Conservation (phyloP, 2,329 filamentous ascomycete species). For the Aureobasidium uvarum region DNA sequence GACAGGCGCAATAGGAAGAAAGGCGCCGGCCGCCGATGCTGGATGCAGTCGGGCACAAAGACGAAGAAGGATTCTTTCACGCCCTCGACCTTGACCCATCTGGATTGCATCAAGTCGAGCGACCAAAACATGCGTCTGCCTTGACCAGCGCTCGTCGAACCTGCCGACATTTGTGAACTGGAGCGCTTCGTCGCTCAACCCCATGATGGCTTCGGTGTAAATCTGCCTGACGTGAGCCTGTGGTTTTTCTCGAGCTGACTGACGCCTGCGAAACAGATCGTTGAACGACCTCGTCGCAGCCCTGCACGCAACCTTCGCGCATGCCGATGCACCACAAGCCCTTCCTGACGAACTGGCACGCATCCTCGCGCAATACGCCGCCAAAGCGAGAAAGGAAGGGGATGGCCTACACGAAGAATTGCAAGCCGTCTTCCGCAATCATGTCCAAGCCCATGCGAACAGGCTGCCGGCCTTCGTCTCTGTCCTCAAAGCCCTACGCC, state of each 20-base stretch:
- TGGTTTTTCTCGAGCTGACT: background rate
- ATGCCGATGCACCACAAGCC: slow-evolving; percentile 46
- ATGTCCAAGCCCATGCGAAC: slow-evolving; percentile 57
- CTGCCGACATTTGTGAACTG: background rate
- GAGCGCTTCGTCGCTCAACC: background rate
- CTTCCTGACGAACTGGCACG: slow-evolving; percentile 63
- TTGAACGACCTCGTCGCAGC: slow-evolving; percentile 48
- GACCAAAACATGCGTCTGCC: slow-evolving; percentile 16
- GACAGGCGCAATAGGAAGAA: slow-evolving; percentile 4
- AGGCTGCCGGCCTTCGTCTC: slow-evolving; percentile 67
- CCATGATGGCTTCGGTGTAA: slow-evolving; percentile 29
- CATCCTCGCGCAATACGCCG: slow-evolving; percentile 65
- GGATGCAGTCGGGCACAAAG: slow-evolving; percentile 11
- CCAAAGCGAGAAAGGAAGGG: slow-evolving; percentile 67
- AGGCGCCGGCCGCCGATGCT: background rate
- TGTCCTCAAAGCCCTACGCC: slow-evolving; percentile 62
- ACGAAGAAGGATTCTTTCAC: slow-evolving; percentile 15
- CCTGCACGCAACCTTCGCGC: slow-evolving; percentile 43
- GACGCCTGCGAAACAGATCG: slow-evolving; percentile 38
- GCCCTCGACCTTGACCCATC: background rate
- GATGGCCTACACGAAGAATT: slow-evolving; percentile 70
- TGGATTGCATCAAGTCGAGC: slow-evolving; percentile 1
- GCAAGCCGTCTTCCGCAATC: slow-evolving; percentile 62
- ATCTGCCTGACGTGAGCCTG: background rate
- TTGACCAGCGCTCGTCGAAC: slow-evolving; percentile 8